phyloP scores from a whole-genome alignment of 805 yeast genomes.

The Starmerella powellii region DNA sequence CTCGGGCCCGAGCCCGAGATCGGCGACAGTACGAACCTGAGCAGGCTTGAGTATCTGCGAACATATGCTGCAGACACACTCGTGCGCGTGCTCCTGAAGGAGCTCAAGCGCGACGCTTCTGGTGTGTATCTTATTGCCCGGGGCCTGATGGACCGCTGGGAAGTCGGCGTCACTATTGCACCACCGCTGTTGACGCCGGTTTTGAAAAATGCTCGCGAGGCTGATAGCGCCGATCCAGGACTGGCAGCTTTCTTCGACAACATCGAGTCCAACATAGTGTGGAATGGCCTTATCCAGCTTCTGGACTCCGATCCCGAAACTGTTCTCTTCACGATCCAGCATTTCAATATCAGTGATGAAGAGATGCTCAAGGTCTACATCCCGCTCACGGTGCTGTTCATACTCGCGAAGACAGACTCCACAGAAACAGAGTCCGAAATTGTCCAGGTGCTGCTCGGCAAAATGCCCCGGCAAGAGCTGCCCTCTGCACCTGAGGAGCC shows the following conservation, averaged over 20 bases:
- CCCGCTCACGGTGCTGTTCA: slow-evolving; percentile 49
- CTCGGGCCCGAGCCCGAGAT: slow-evolving; percentile 59
- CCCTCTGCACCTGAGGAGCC: slow-evolving; percentile 12
- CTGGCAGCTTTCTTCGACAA: slow-evolving; percentile 71
- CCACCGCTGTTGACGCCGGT: slow-evolving; percentile 61
- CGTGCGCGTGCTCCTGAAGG: slow-evolving; percentile 40
- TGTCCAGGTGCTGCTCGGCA: slow-evolving; percentile 35
- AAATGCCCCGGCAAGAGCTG: slow-evolving; percentile 44
- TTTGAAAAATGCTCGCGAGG: slow-evolving; percentile 30
- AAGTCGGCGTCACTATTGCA: slow-evolving; percentile 64
- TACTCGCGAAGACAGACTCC: slow-evolving; percentile 8
- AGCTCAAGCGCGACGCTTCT: slow-evolving; percentile 25
- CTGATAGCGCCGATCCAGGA: slow-evolving; percentile 25
- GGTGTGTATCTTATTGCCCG: slow-evolving; percentile 49
- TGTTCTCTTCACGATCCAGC: slow-evolving; percentile 46
- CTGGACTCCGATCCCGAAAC: slow-evolving; percentile 35
- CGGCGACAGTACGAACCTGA: slow-evolving; percentile 14
- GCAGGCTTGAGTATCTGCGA: slow-evolving; percentile 48
- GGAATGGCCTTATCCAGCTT: slow-evolving; percentile 48
- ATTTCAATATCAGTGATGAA: slow-evolving; percentile 72
- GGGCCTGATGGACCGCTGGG: slow-evolving; percentile 88
- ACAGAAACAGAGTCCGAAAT: slow-evolving; percentile 22
- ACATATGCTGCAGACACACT: slow-evolving; percentile 43
- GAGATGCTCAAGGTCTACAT: slow-evolving; percentile 69
- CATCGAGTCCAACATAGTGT: slow-evolving; percentile 67